Base-by-base conservation (phyloP, 768 basidiomycete species). In the Psilocybe subaeruginosa region DNA sequence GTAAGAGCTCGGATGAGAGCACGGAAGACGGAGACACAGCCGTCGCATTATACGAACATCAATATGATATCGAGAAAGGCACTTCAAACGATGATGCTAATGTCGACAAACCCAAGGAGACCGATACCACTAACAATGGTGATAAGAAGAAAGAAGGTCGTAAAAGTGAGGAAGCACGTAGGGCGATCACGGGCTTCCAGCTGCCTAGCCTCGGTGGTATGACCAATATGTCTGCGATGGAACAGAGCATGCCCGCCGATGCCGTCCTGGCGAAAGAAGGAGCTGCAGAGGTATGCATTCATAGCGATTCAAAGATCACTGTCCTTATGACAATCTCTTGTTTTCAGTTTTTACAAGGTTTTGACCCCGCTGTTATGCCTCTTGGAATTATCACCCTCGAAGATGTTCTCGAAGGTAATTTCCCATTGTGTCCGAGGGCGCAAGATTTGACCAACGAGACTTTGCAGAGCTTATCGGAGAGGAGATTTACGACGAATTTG, bases 321-420 rank as follows among this genome's bases (percentile, higher is more conserved):
- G 9, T 35, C 16, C 27, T 49, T 23, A 17, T 43, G 37, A 14
- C 23, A 23, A 39, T 39, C 14, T 47, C 45, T n/a, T n/a, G n/a
- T 30, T 56, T 54, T 16, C 67, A 92, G 86, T 94, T 95, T 76
- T 77, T 96, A 72, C 88, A 90, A 78, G 84, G 83, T 43, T 83
- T 94, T 56, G 93, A 95, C 71, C 91, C 89, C 0, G 86, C 88
- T 17, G 81, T 94, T 35, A 90, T 89, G 80, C 93, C 93, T 2
- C 79, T 95, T 27, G 95, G 95, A 53, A 93, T 97, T 67, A 95
- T 97, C 62, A 97, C 95, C 0, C 82, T 97, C 2, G 95, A 97
- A 74, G 95, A 97, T 64, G 92, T 97, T 8, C 80, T 97, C 8
- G 95, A 97, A 85, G 91, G 91, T 90, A 54, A 69, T 67, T 43